Evolutionary conservation across 2,329 filamentous ascomycete species (phyloP), one percentile per base, ranked within the genome.

Genomic region (Colletotrichum gloeosporioides): DNA sequence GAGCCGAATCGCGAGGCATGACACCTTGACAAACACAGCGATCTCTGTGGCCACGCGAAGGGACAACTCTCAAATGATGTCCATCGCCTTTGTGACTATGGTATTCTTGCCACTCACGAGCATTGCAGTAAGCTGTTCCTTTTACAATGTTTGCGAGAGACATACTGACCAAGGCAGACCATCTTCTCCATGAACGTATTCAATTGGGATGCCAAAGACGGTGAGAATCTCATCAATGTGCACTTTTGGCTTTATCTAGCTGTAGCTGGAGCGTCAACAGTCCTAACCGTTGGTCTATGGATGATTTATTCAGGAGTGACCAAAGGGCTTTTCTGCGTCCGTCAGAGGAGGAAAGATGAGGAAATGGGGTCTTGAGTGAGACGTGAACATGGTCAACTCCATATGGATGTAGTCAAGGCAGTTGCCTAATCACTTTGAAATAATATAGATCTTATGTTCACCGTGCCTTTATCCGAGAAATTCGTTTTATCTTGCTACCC

Each of bases 71-170:
- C 39, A 44, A n/a, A 44, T 44, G 39, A 6, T 6, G 39, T 44
- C 39, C 4, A 44, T 44, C 6, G 39, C 18, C 2, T 44, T 44
- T 3, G 39, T 44, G 1, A 44, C 39, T 2, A 44, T 44, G 39
- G 3, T 44, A 3, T 44, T 44, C 18, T n/a, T 44, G 1, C 39
- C 39, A 6, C 39, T 44, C 5, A 44, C 39, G 3, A 44, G 39
- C 18, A 44, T 44, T 44, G 39, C 39, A 9, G 39, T 44, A 12
- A 44, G 39, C 39, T 10, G 2, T n/a, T 10, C 18, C 4, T 44
- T 0, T 4, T 44, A 10, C 8, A 0, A 6, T 12, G 16, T 10
- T 44, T 44, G 3, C 18, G 2, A 18, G 0, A 44, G 39, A 6
- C 18, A 44, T n/a, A 44, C 39, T 44, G 16, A 44, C 18, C 4